phyloP scores from a whole-genome alignment of 805 yeast species.

The Ogataea corticis region DNA sequence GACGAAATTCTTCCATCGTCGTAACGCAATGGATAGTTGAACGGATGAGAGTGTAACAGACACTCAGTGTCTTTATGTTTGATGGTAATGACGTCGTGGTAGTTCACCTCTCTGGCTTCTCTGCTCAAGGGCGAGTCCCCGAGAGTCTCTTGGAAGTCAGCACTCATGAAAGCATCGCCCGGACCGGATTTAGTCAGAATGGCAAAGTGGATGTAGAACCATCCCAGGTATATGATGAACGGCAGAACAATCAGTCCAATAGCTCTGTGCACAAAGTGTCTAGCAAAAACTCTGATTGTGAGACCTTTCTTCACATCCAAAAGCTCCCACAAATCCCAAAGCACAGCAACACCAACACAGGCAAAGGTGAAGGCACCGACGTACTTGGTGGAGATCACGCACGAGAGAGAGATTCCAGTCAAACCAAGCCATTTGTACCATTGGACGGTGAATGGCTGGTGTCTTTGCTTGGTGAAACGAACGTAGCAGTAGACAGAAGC shows the following conservation, averaged over 20 bases:
- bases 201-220: constrained; percentile 91
- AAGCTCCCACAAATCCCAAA: constrained; percentile 83
- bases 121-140: constrained; percentile 78
- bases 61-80: constrained; percentile 80
- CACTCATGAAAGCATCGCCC: constrained; percentile 94
- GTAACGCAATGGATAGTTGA: constrained; percentile 82
- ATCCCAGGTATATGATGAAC: constrained; percentile 73
- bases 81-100: constrained; percentile 72
- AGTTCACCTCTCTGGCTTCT: constrained; percentile 71
- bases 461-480: constrained; percentile 71
- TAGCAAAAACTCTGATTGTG: constrained; percentile 51
- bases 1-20: constrained; percentile 96
- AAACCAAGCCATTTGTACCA: constrained; percentile 90
- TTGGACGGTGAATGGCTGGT: constrained; percentile 57
- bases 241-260: constrained; percentile 77
- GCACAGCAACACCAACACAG: constrained; percentile 84
- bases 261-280: constrained; percentile 77
- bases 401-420: constrained; percentile 85
- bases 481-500: constrained; percentile 75
- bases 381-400: constrained; percentile 93
- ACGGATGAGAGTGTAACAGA: constrained; percentile 78
- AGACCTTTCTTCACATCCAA: constrained; percentile 72
- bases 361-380: constrained; percentile 93
- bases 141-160: constrained; percentile 90
- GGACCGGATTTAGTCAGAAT: constrained; percentile 87